Conservation (phyloP, 1,139 yeast species). For the Kluyveromyces marxianus region DNA sequence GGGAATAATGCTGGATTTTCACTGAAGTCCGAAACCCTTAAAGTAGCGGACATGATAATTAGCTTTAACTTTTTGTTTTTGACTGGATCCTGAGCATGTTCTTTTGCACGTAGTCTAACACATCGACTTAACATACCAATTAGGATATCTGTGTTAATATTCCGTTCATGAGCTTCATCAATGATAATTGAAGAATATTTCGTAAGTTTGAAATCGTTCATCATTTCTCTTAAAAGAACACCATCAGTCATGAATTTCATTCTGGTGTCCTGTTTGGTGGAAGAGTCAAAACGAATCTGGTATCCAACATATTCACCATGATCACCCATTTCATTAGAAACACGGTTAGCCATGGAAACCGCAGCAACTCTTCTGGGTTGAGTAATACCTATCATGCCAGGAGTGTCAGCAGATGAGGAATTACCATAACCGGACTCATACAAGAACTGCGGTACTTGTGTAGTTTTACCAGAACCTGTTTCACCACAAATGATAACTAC, state of each 20-base stretch:
- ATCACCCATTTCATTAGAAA: slow-evolving; percentile 72
- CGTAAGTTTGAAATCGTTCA: slow-evolving; percentile 70
- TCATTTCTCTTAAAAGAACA: slow-evolving; percentile 86
- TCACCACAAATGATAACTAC: slow-evolving; percentile 90
- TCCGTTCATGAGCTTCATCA: slow-evolving; percentile 98
- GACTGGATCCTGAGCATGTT: slow-evolving; percentile 40
- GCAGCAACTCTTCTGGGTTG: slow-evolving; percentile 99
- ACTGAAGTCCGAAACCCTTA: slow-evolving; percentile 86
- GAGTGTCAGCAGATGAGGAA: slow-evolving; percentile 48
- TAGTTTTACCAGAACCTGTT: slow-evolving; percentile 79
- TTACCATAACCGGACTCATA: slow-evolving; percentile 86
- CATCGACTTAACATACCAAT: slow-evolving; percentile 92
- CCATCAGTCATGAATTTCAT: slow-evolving; percentile 99
- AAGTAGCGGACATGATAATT: slow-evolving; percentile 89
- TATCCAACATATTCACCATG: slow-evolving; percentile 75
- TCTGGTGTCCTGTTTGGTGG: slow-evolving; percentile 61
- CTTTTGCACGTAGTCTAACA: slow-evolving; percentile 62
- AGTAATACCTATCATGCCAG: slow-evolving; percentile 93
- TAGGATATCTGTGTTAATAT: slow-evolving; percentile 88
- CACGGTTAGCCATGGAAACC: slow-evolving; percentile 93
- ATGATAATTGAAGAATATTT: slow-evolving; percentile 83
- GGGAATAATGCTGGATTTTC: slow-evolving; percentile 67
- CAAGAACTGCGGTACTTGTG: slow-evolving; percentile 71
- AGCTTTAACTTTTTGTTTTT: slow-evolving; percentile 55
- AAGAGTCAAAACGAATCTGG: slow-evolving; percentile 86